Conservation (phyloP, 441 rosid species). For the Populus tomentosa region DNA sequence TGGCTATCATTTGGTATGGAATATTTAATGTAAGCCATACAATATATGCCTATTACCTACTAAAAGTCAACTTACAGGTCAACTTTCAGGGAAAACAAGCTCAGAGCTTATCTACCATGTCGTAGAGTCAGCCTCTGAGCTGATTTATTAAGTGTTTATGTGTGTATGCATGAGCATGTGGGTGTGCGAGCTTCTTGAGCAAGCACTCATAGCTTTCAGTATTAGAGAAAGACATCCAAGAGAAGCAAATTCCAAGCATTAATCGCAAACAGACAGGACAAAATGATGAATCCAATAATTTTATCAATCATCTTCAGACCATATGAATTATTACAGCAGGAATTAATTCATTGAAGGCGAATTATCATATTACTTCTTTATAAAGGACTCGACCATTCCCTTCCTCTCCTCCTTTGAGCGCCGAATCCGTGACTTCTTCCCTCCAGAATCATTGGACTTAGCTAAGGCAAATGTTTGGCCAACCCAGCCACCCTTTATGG, state of each 20-base stretch:
- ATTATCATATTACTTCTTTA: constrained; percentile 55
- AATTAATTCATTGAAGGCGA: constrained; percentile 10
- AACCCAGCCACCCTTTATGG: constrained; percentile 61
- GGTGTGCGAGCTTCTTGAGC: background rate
- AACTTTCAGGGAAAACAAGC: background rate
- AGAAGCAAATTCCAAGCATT: background rate
- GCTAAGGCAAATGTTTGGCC: constrained; percentile 78
- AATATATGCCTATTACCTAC: background rate
- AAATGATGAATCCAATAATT: background rate
- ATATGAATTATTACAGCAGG: constrained; percentile 6
- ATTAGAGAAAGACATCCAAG: background rate
- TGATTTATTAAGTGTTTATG: background rate
- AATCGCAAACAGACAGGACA: background rate
- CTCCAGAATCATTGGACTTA: constrained; percentile 61
- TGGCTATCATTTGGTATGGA: background rate
- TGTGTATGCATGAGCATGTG: background rate
- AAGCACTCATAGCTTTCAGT: background rate
- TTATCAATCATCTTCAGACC: background rate
- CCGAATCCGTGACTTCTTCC: constrained; percentile 75
- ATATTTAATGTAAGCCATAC: background rate
- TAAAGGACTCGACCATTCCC: constrained; percentile 67
- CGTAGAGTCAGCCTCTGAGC: background rate
- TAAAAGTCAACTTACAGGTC: background rate
- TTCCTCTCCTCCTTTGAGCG: constrained; percentile 93
- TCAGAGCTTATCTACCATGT: background rate